A percentile compares a stretch with the other conserved stretches of the same genome.
Conservation (phyloP, 805 yeast genomes). For the Saccharomycopsis sp. region DNA sequence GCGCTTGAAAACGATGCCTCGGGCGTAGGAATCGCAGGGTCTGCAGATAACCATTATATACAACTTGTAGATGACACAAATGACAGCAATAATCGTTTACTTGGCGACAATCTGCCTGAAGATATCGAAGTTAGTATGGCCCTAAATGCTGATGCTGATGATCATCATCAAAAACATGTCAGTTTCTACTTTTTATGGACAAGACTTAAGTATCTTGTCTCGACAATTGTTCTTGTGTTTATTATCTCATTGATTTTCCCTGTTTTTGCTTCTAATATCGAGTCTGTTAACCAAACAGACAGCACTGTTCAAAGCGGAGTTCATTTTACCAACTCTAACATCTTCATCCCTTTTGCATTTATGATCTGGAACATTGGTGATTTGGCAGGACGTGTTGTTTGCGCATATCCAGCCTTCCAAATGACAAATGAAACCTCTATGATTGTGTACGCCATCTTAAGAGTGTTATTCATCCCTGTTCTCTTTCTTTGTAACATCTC, state of each 20-base stretch:
- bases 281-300: slow-evolving; percentile 39
- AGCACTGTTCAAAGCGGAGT: not conserved
- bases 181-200: slow-evolving; percentile 56
- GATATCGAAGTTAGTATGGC: slow-evolving; percentile 1
- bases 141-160: not conserved
- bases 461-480: slow-evolving; percentile 62
- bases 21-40: slow-evolving; percentile 1
- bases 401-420: slow-evolving; percentile 44
- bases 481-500: slow-evolving; percentile 63
- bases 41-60: slow-evolving; percentile 11
- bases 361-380: slow-evolving; percentile 90
- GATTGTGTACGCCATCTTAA: slow-evolving; percentile 46
- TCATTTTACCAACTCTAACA: slow-evolving; percentile 23
- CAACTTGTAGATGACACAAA: slow-evolving; percentile 19
- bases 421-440: slow-evolving; percentile 39
- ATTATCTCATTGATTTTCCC: slow-evolving; percentile 76
- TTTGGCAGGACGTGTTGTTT: slow-evolving; percentile 62
- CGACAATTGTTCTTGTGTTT: slow-evolving; percentile 69
- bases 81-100: slow-evolving; percentile 3
- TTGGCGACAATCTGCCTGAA: not conserved
- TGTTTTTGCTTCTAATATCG: slow-evolving; percentile 73
- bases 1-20: slow-evolving; percentile 21
- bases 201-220: slow-evolving; percentile 56
- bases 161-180: slow-evolving; percentile 33
- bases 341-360: slow-evolving; percentile 72